Evolutionary conservation across 164 flowering plant genomes (phyloP), one percentile per base, ranked within the genome.

Genomic region (Berberis thunbergii): DNA sequence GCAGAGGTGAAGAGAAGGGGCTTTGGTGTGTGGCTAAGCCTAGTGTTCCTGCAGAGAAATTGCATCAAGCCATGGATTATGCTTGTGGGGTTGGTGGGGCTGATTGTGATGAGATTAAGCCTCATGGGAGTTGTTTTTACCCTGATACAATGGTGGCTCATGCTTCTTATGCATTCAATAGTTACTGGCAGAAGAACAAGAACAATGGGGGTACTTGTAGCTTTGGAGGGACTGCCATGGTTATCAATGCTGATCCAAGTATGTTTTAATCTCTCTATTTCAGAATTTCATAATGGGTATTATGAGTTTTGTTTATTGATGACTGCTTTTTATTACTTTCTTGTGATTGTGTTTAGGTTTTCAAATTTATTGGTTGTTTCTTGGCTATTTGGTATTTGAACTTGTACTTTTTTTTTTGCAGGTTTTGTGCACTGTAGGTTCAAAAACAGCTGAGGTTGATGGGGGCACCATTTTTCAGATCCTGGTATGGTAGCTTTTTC

Each of bases 1-100:
- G 26, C 26, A 26, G 26, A 26, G 26, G 26, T 26, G 26, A 6
- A 72, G 69, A 52, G 54, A 67, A 72, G 60, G 78, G 68, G 63
- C 53, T 81, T 42, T 94, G 99, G 99, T 94, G 99, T 74, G 96
- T 94, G 65, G 95, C 96, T 0, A 94, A 89, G 78, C 93, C 97
- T 2, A 86, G 72, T 74, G 96, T 91, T 38, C 95, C 96, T 2
- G 75, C 73, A 1, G 93, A 86, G 62, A 79, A 73, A 3, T 60
- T 94, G 73, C 95, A 91, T 74, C 82, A 71, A 66, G 93, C 93
- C 4, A 63, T 91, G 73, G 96, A 94, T 71, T 94, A 78, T 72
- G 99, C 99, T 38, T 94, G 97, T 72, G 99, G 97, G 4, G 84
- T 69, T 43, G 97, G 97, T 4, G 96, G 83, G 8, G 97, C 81